phyloP scores from a whole-genome alignment of 495 filamentous ascomycete genomes.

The Penicillium malachiteum region DNA sequence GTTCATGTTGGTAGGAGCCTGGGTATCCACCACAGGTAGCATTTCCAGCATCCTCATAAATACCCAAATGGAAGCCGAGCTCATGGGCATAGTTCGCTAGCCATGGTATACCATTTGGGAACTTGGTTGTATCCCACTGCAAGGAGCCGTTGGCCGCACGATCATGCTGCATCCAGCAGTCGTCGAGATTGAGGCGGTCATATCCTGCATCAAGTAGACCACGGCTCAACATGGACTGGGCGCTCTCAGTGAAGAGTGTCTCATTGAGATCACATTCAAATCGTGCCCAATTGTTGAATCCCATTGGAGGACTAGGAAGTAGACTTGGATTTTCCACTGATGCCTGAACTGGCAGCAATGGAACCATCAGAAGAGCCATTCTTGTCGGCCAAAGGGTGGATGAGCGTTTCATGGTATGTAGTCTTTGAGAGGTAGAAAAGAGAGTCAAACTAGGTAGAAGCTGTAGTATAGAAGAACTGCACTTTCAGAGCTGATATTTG shows the following conservation, averaged over 20 bases:
- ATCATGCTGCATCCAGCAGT: slow-evolving; percentile 39
- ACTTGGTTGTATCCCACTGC: slow-evolving; percentile 35
- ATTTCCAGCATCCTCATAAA: slow-evolving; percentile 44
- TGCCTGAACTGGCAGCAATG: slow-evolving; percentile 15
- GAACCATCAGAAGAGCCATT: slow-evolving; percentile 20
- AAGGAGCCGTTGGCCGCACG: slow-evolving; percentile 33
- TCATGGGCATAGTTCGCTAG: slow-evolving; percentile 31
- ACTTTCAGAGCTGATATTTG: no score
- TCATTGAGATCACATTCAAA: slow-evolving; percentile 45
- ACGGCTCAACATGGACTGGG: slow-evolving; percentile 35
- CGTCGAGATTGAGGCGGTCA: slow-evolving; percentile 42
- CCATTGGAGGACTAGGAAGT: slow-evolving; percentile 42
- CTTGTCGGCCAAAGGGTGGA: slow-evolving; percentile 1
- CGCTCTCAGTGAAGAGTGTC: slow-evolving; percentile 40
- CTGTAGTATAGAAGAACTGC: no score
- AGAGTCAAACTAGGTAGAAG: no score
- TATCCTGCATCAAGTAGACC: slow-evolving; percentile 41
- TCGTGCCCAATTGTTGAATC: slow-evolving; percentile 47
- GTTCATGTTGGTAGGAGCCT: slow-evolving; percentile 37
- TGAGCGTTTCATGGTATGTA: slow-evolving; percentile 8
- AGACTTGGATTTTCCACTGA: slow-evolving; percentile 19
- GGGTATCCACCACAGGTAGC: slow-evolving; percentile 41
- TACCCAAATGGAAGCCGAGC: slow-evolving; percentile 38
- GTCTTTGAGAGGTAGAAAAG: neutral
- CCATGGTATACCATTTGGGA: slow-evolving; percentile 43